A percentile compares a stretch with the other conserved stretches of the same genome.
Evolutionary conservation across 805 yeast genomes (phyloP).

Genomic region (Candida andamanensis): DNA sequence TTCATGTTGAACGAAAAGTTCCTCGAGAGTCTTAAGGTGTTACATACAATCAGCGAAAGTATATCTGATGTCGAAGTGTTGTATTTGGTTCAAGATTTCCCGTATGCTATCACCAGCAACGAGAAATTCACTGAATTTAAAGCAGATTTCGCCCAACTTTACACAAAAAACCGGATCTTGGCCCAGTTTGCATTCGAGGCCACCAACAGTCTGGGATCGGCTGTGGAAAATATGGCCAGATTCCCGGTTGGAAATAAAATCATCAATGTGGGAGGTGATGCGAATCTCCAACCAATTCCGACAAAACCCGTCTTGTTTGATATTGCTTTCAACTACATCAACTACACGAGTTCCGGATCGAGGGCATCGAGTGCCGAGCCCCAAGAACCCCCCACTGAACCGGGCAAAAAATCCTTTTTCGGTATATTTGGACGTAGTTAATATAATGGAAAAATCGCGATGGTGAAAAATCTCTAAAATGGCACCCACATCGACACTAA

Average conservation of each 20-base stretch:
- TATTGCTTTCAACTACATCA: slow-evolving; percentile 78
- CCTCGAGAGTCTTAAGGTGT: slow-evolving; percentile 45
- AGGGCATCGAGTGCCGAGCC: slow-evolving; percentile 11
- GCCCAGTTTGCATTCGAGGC: slow-evolving; percentile 40
- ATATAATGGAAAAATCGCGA: neutral
- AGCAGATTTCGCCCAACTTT: slow-evolving; percentile 12
- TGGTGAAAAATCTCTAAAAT: neutral
- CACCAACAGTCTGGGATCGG: slow-evolving; percentile 6
- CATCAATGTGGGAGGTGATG: slow-evolving; percentile 18
- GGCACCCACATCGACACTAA: slow-evolving; percentile 13
- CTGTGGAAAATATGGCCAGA: slow-evolving; percentile 42
- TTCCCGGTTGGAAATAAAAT: slow-evolving; percentile 26
- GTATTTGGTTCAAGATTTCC: slow-evolving; percentile 34
- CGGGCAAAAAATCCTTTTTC: slow-evolving; percentile 55
- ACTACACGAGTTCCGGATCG: slow-evolving; percentile 27
- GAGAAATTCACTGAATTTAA: slow-evolving; percentile 23
- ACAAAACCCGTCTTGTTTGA: slow-evolving; percentile 91
- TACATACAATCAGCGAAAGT: slow-evolving; percentile 17
- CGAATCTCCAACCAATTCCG: slow-evolving; percentile 51
- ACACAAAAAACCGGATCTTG: slow-evolving; percentile 36
- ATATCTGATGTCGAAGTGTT: slow-evolving; percentile 12
- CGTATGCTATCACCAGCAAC: slow-evolving; percentile 37
- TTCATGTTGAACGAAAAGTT: slow-evolving; percentile 37
- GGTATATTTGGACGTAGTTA: slow-evolving; percentile 59
- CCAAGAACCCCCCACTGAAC: slow-evolving; percentile 14